Conservation (phyloP, 176 grass and related monocot species). For the Aegilops tauschii region DNA sequence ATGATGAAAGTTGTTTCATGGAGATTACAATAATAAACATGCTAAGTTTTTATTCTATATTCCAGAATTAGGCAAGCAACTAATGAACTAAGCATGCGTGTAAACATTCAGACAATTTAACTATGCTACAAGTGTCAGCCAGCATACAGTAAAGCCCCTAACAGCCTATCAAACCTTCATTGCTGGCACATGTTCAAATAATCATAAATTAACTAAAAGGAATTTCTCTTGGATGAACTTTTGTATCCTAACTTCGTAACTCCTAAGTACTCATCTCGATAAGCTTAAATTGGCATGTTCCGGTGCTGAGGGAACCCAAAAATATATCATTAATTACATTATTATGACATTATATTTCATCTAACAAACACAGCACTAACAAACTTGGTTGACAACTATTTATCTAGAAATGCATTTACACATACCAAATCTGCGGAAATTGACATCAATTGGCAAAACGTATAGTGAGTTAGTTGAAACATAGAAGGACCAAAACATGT, state of each 20-base stretch:
- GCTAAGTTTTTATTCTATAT: not conserved
- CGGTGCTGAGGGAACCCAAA: conserved; percentile 3
- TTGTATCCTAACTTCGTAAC: not conserved
- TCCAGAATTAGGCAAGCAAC: not conserved
- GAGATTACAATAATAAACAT: conserved; percentile 1
- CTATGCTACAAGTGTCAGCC: not conserved
- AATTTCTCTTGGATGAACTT: not conserved
- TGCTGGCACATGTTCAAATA: conserved; percentile 5
- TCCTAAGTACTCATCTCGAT: not conserved
- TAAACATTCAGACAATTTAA: not conserved
- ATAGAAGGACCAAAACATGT: not conserved
- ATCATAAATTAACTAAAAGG: conserved; percentile 21
- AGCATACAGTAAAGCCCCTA: not conserved
- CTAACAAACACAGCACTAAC: not conserved
- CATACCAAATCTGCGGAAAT: not conserved
- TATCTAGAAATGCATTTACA: not conserved
- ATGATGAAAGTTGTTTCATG: not conserved
- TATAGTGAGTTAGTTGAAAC: not conserved
- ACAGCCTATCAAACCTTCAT: not conserved
- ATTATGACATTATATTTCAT: not conserved
- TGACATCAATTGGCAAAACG: not conserved
- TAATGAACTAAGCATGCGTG: not conserved
- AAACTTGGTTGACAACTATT: conserved; percentile 8
- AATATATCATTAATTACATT: not conserved
- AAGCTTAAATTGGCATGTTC: not conserved